phyloP scores from a whole-genome alignment of 2,329 filamentous ascomycete species.

The Blastomyces percursus region DNA sequence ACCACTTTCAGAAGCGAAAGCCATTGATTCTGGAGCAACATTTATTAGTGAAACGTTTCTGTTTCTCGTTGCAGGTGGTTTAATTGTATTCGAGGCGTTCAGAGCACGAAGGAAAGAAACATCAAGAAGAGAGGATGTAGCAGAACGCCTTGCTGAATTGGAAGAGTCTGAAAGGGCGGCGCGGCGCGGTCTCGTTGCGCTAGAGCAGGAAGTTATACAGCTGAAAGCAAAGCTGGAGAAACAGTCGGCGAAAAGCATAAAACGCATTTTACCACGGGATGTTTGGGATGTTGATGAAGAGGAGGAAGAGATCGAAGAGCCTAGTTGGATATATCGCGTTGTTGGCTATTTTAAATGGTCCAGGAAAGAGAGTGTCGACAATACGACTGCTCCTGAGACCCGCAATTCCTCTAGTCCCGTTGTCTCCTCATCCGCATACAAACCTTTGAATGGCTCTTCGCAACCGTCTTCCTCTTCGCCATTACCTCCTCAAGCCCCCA shows the following conservation, averaged over 20 bases:
- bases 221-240: constrained; percentile 30
- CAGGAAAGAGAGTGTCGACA: not conserved
- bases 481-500: not conserved
- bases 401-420: not conserved
- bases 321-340: constrained; percentile 5
- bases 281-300: constrained; percentile 29
- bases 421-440: not conserved
- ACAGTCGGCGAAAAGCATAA: constrained; percentile 18
- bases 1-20: constrained; percentile 55
- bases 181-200: constrained; percentile 30
- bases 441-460: not conserved
- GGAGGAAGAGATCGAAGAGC: constrained; percentile 17
- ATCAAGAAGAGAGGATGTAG: constrained; percentile 49
- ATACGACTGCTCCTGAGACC: not conserved
- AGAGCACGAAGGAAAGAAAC: constrained; percentile 51
- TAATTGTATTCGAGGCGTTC: constrained; percentile 54
- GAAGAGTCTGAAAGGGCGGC: constrained; percentile 40
- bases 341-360: constrained; percentile 6
- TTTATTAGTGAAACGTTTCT: constrained; percentile 59
- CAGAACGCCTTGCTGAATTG: constrained; percentile 47
- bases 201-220: constrained; percentile 38
- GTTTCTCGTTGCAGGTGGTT: constrained; percentile 50
- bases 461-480: not conserved
- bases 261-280: constrained; percentile 31
- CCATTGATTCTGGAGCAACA: constrained; percentile 58